A percentile compares a stretch with the other conserved stretches of the same genome.
Evolutionary conservation across 441 rosid genomes (phyloP).

Genomic region (Erodium trifolium): DNA sequence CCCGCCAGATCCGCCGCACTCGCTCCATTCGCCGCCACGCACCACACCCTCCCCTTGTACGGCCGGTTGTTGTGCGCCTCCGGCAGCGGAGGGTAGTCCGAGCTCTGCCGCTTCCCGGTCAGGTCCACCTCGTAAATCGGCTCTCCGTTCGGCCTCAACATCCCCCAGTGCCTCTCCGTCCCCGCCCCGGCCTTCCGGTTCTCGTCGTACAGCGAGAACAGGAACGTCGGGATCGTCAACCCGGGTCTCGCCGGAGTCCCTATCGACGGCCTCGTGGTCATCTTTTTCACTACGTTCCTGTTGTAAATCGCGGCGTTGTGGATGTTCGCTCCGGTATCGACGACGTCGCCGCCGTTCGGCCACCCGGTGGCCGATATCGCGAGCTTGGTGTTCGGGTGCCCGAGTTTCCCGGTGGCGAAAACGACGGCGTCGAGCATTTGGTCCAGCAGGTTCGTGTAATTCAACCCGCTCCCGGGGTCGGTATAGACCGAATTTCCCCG

Average conservation of each 20-base stretch:
- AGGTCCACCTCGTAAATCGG: conserved; percentile 51
- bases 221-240: conserved; percentile 43
- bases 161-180: conserved; percentile 76
- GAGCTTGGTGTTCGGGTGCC: conserved; percentile 37
- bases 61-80: conserved; percentile 40
- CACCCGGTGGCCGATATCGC: conserved; percentile 76
- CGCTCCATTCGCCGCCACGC: conserved; percentile 45
- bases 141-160: conserved; percentile 41
- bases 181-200: conserved; percentile 61
- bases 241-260: conserved; percentile 82
- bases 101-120: conserved; percentile 31
- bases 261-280: conserved; percentile 34
- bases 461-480: conserved; percentile 43
- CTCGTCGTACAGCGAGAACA: conserved; percentile 61
- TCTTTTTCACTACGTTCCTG: conserved; percentile 34
- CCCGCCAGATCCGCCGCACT: conserved; percentile 25
- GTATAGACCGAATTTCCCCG: conserved; percentile 34
- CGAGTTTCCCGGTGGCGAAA: conserved; percentile 52
- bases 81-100: conserved; percentile 35
- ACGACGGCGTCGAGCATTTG: conserved; percentile 39
- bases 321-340: conserved; percentile 59
- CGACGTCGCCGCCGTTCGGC: conserved; percentile 69
- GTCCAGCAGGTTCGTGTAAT: conserved; percentile 33
- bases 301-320: conserved; percentile 73
- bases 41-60: conserved; percentile 63